Conservation (phyloP, 306 rosid genomes). For the Dryas drummondii region DNA sequence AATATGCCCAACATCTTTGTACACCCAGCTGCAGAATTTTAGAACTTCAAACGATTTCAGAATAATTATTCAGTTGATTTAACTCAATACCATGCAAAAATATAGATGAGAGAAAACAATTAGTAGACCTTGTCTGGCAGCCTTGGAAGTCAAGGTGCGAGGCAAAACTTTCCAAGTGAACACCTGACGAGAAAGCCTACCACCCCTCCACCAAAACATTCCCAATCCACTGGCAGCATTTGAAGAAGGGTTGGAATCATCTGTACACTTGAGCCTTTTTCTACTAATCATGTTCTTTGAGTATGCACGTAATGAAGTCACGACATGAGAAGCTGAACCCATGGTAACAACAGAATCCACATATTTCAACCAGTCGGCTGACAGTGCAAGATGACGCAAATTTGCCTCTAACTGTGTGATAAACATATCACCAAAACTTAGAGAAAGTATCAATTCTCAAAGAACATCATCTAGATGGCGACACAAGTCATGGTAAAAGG, state of each 20-base stretch:
- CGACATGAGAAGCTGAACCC: slow-evolving; percentile 88
- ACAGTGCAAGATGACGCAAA: slow-evolving; percentile 61
- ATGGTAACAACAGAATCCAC: slow-evolving; percentile 71
- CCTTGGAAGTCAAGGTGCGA: slow-evolving; percentile 68
- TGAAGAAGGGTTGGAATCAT: slow-evolving; percentile 65
- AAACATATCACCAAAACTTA: slow-evolving; percentile 19
- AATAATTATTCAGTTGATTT: slow-evolving; percentile 39
- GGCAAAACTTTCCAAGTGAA: slow-evolving; percentile 87
- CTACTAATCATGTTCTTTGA: slow-evolving; percentile 60
- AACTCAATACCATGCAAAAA: slow-evolving; percentile 32
- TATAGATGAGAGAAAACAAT: slow-evolving; percentile 23
- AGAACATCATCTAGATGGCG: slow-evolving; percentile 11
- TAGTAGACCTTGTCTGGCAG: slow-evolving; percentile 87
- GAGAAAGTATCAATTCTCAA: slow-evolving; percentile 11
- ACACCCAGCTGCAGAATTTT: slow-evolving; percentile 80
- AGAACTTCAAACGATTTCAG: slow-evolving; percentile 48
- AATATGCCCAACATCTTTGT: slow-evolving; percentile 72
- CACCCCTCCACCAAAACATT: slow-evolving; percentile 97
- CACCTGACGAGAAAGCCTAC: slow-evolving; percentile 79
- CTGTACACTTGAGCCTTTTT: slow-evolving; percentile 65
- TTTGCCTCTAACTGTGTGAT: slow-evolving; percentile 75
- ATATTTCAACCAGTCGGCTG: slow-evolving; percentile 81
- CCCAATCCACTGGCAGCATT: slow-evolving; percentile 69
- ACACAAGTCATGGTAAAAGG: background rate
- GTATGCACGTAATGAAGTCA: slow-evolving; percentile 56